Percentiles rank a stretch among this genome's conserved stretches.
Conservation (phyloP, 768 basidiomycete genomes). For the Nidularia sp. region DNA sequence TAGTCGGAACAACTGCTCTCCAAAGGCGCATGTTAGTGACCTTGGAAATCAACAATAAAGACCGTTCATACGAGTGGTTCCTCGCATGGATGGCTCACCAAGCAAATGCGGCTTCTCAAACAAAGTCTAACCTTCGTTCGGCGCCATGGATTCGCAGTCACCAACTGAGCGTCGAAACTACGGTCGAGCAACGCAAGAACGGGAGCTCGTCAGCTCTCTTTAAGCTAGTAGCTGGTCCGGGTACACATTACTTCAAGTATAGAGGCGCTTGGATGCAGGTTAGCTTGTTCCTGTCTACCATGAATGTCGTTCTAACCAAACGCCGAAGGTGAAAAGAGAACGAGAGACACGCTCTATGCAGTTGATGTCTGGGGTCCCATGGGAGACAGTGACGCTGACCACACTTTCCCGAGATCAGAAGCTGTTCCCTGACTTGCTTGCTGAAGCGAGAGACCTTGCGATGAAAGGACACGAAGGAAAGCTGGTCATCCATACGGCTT, state of each 20-base stretch:
- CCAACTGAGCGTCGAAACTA: slow-evolving; percentile 92
- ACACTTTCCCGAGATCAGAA: slow-evolving; percentile 83
- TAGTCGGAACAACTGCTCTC: slow-evolving; percentile 68
- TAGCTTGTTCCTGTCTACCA: slow-evolving; percentile 5
- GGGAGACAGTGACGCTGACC: slow-evolving; percentile 96
- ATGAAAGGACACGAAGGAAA: slow-evolving; percentile 87
- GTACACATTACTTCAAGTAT: slow-evolving; percentile 90
- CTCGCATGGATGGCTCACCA: slow-evolving; percentile 92
- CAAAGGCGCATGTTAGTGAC: slow-evolving; percentile 90
- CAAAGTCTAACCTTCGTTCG: slow-evolving; percentile 18
- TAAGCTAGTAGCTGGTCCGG: slow-evolving; percentile 93
- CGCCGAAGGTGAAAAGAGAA: slow-evolving; percentile 82
- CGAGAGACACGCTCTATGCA: slow-evolving; percentile 91
- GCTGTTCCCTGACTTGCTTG: slow-evolving; percentile 75
- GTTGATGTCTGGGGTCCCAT: slow-evolving; percentile 86
- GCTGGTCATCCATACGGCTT: slow-evolving; percentile 93
- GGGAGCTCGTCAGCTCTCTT: slow-evolving; percentile 88
- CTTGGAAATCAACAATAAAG: slow-evolving; percentile 94
- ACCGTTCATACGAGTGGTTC: slow-evolving; percentile 95
- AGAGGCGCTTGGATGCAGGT: slow-evolving; percentile 96
- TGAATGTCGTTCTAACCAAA: slow-evolving; percentile 2
- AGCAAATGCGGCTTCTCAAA: slow-evolving; percentile 25
- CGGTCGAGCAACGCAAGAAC: slow-evolving; percentile 83
- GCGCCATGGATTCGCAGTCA: slow-evolving; percentile 71
- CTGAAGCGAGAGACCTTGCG: slow-evolving; percentile 88